phyloP scores from a whole-genome alignment of 306 rosid genomes.

The Erythrophleum fordii region DNA sequence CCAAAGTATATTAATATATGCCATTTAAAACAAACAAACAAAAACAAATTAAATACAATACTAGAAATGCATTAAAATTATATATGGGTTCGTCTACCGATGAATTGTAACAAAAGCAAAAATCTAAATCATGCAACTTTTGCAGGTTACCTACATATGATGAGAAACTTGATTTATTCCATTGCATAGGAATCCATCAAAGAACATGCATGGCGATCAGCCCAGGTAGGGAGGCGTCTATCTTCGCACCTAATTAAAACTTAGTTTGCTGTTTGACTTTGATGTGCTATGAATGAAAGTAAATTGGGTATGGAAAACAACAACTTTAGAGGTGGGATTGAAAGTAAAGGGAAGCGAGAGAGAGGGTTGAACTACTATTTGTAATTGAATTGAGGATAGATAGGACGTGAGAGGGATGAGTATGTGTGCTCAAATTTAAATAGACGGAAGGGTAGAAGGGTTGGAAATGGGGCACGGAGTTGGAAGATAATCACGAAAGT shows the following conservation, averaged over 20 bases:
- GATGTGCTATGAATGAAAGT: conserved; percentile 26
- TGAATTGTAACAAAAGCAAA: background rate
- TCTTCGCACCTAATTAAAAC: conserved; percentile 20
- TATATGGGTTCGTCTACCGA: background rate
- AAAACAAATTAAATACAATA: too few species aligned
- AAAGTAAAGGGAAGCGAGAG: conserved; percentile 32
- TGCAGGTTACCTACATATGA: conserved; percentile 31
- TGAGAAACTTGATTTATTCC: conserved; percentile 36
- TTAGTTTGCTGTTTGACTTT: conserved; percentile 16
- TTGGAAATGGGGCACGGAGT: conserved; percentile 45
- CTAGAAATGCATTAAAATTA: background rate
- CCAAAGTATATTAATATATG: background rate
- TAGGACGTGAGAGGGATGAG: conserved; percentile 43
- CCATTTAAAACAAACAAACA: conserved; percentile 4
- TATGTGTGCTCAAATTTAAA: conserved; percentile 51
- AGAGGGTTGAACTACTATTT: conserved; percentile 43
- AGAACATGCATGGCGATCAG: conserved; percentile 41
- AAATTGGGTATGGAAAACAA: conserved; percentile 31
- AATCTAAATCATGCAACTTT: conserved; percentile 37
- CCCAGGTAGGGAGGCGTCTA: conserved; percentile 16
- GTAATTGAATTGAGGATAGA: conserved; percentile 27
- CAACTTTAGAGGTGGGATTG: conserved; percentile 29
- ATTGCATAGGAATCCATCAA: conserved; percentile 28
- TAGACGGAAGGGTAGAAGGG: conserved; percentile 46
- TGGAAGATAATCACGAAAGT: conserved; percentile 57